These are phyloP conservation scores for Pseudogymnoascus sp. DNA, from an alignment of 2,329 filamentous ascomycete species.

Conservation along the genomic window DNA sequence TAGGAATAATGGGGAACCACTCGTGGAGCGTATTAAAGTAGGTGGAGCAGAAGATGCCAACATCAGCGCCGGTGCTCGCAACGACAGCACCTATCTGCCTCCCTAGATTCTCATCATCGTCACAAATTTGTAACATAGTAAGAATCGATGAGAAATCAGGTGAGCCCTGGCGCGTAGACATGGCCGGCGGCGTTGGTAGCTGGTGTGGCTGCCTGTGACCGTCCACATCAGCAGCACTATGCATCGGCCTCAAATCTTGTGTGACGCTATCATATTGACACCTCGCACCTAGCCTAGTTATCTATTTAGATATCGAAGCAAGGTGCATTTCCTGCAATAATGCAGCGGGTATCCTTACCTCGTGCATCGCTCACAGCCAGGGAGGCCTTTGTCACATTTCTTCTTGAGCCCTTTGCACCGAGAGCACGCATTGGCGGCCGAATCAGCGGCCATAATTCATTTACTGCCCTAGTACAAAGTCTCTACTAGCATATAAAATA, in stretches of 20 bases:
- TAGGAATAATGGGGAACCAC: constrained; percentile 10
- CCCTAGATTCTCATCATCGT: not conserved
- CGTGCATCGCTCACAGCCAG: constrained; percentile 13
- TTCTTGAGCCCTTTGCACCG: constrained; percentile 17
- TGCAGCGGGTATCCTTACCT: constrained; percentile 11
- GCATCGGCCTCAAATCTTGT: not conserved
- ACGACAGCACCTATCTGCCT: constrained; percentile 4
- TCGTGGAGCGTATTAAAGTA: constrained; percentile 9
- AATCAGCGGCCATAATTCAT: not conserved
- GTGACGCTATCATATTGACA: constrained; percentile 6
- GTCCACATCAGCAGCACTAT: not conserved
- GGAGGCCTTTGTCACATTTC: constrained; percentile 16
- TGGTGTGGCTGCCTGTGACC: not conserved
- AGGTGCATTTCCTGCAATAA: not conserved
- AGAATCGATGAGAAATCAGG: not conserved
- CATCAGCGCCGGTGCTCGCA: constrained; percentile 2
- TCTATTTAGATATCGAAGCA: constrained; percentile 4
- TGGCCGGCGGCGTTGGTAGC: not conserved
- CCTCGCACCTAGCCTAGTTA: constrained; percentile 6
- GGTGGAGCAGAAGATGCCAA: not conserved
- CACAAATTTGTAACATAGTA: not conserved
- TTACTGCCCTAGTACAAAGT: not conserved
- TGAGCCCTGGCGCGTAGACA: not conserved
- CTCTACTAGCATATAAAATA: not conserved
- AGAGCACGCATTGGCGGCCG: constrained; percentile 10